phyloP scores from a whole-genome alignment of 331 rosid species.

The Acacia concinna region DNA sequence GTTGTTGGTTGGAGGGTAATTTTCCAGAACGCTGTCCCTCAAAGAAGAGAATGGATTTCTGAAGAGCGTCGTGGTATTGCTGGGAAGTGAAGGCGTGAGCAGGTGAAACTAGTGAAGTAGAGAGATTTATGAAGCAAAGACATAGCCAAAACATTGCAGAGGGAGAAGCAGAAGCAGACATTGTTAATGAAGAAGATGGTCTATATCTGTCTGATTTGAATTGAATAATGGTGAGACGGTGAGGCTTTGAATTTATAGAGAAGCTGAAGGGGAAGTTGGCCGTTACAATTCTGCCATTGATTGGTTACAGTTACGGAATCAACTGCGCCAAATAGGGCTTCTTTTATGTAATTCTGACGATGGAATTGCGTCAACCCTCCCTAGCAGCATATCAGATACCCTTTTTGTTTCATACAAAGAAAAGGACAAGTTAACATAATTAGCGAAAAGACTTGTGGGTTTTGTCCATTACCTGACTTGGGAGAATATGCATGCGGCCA shows the following conservation, averaged over 20 bases:
- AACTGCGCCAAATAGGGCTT: constrained; percentile 54
- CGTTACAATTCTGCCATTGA: constrained; percentile 30
- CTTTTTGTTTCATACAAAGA: background rate
- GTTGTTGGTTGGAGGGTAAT: constrained; percentile 66
- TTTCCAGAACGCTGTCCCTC: constrained; percentile 88
- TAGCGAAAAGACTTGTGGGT: background rate
- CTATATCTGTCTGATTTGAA: background rate
- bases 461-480: background rate
- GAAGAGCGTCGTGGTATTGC: constrained; percentile 67
- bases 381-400: background rate
- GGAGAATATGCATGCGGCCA: background rate
- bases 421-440: background rate
- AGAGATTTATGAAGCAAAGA: constrained; percentile 40
- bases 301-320: constrained; percentile 63
- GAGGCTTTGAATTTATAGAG: constrained; percentile 31
- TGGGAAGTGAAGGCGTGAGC: constrained; percentile 56
- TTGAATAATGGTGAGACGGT: background rate
- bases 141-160: constrained; percentile 28
- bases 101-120: constrained; percentile 23
- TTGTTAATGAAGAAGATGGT: background rate
- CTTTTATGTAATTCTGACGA: background rate
- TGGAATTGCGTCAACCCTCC: background rate
- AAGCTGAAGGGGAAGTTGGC: constrained; percentile 26
- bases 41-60: constrained; percentile 81
- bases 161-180: constrained; percentile 29